Evolutionary conservation across 305 asterid species (phyloP).

Genomic region (Fraxinus platypoda): DNA sequence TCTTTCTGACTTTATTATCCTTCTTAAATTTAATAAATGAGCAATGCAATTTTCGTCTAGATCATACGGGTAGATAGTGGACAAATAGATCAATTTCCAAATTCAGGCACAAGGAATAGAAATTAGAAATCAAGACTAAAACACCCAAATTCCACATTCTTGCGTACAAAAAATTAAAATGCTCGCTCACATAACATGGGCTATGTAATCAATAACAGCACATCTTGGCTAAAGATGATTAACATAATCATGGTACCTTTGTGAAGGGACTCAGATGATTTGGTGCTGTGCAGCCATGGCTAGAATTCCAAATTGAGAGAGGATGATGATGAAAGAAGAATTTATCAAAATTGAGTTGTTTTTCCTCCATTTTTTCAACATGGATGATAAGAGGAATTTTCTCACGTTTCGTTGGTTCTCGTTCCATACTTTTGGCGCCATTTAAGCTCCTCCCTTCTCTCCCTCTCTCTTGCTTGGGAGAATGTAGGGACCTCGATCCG

Average conservation of each 20-base stretch:
- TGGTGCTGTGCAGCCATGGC: slow-evolving; percentile 28
- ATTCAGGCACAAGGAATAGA: not conserved
- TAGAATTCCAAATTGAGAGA: slow-evolving; percentile 21
- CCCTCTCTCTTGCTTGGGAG: not conserved
- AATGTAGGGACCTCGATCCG: not conserved
- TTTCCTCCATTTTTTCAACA: not conserved
- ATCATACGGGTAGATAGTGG: not conserved
- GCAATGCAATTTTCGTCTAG: not conserved
- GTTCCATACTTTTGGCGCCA: slow-evolving; percentile 31
- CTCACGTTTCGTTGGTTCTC: slow-evolving; percentile 7
- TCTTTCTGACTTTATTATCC: not conserved
- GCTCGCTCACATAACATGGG: not conserved
- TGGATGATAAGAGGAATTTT: not conserved
- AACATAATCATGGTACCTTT: not conserved
- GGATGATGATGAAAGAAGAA: slow-evolving; percentile 9
- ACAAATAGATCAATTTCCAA: not conserved
- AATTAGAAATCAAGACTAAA: not conserved
- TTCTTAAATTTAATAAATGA: not conserved
- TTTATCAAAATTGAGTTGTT: not conserved
- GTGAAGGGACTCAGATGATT: not conserved
- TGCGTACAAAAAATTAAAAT: not conserved
- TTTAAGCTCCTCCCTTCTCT: not conserved
- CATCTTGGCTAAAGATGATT: not conserved
- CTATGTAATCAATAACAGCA: not conserved
- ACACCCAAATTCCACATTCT: not conserved